A percentile compares a stretch with the other conserved stretches of the same genome.
Conservation (phyloP, 2,329 filamentous ascomycete species). For the Colletotrichum spinosum region DNA sequence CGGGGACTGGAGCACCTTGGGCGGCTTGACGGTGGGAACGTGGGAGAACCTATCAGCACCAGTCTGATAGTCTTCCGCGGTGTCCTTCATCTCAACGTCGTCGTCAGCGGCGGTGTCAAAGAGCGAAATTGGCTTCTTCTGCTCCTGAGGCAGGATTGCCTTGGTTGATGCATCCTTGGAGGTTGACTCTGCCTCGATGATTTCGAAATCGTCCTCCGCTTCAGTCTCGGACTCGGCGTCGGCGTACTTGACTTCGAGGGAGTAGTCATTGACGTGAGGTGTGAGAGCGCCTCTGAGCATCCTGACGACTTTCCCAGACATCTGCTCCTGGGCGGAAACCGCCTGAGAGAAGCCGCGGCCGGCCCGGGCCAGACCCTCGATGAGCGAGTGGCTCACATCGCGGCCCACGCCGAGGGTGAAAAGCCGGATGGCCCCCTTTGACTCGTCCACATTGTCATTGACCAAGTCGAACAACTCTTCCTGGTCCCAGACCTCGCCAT, state of each 20-base stretch:
- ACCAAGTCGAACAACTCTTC: conserved; percentile 57
- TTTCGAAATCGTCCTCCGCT: conserved; percentile 67
- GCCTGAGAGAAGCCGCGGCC: conserved; percentile 72
- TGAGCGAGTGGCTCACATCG: conserved; percentile 61
- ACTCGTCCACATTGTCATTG: conserved; percentile 52
- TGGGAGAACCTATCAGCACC: conserved; percentile 54
- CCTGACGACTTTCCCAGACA: conserved; percentile 76
- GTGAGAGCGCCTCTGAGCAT: conserved; percentile 80
- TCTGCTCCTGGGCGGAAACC: conserved; percentile 71
- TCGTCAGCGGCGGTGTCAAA: conserved; percentile 64
- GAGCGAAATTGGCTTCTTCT: conserved; percentile 65
- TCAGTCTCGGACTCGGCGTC: conserved; percentile 36
- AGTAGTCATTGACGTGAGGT: conserved; percentile 74
- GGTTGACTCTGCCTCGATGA: conserved; percentile 67
- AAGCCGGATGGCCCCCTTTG: conserved; percentile 58
- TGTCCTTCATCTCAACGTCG: conserved; percentile 43
- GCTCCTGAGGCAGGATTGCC: neutral
- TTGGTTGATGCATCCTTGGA: conserved; percentile 42
- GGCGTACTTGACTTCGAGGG: conserved; percentile 70
- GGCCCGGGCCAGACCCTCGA: conserved; percentile 65
- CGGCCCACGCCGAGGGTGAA: conserved; percentile 68
- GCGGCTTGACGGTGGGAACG: conserved; percentile 63
- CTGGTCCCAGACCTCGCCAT: conserved; percentile 66
- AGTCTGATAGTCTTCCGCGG: conserved; percentile 39
- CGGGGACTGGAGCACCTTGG: conserved; percentile 74